Conservation (phyloP, 129 eudicot species). For the Ambrosia artemisiifolia region DNA sequence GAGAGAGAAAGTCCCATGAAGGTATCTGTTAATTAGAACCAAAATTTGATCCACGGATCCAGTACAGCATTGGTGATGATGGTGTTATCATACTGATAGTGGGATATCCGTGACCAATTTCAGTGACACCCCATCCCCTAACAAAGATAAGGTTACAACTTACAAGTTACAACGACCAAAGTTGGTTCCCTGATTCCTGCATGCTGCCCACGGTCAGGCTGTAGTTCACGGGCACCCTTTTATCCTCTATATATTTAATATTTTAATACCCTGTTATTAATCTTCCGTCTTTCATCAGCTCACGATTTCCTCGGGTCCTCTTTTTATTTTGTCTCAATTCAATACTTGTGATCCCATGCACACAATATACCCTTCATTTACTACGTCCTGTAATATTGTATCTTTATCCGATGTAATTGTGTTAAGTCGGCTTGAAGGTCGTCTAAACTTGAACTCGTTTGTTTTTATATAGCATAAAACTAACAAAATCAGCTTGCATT, state of each 20-base stretch:
- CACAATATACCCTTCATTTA: slow-evolving; percentile 16
- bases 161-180: no score
- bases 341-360: slow-evolving; percentile 15
- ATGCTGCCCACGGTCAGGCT: slow-evolving; percentile 46
- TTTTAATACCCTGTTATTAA: background rate
- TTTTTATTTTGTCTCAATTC: slow-evolving; percentile 23
- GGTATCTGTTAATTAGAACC: no score
- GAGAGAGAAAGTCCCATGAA: no score
- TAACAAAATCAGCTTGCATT: background rate
- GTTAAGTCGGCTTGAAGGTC: background rate
- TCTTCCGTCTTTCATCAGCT: slow-evolving; percentile 15
- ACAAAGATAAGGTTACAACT: background rate
- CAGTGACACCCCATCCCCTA: no score
- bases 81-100: no score
- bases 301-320: slow-evolving; percentile 73
- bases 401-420: background rate
- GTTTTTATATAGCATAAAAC: no score
- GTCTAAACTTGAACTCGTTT: background rate
- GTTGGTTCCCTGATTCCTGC: slow-evolving; percentile 31
- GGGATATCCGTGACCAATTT: no score
- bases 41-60: no score
- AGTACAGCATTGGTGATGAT: no score
- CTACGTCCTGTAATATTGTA: background rate
- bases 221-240: slow-evolving; percentile 32
- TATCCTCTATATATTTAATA: slow-evolving; percentile 7